Base-by-base conservation (phyloP, 2,329 filamentous ascomycete species). In the Fusarium foetens region DNA sequence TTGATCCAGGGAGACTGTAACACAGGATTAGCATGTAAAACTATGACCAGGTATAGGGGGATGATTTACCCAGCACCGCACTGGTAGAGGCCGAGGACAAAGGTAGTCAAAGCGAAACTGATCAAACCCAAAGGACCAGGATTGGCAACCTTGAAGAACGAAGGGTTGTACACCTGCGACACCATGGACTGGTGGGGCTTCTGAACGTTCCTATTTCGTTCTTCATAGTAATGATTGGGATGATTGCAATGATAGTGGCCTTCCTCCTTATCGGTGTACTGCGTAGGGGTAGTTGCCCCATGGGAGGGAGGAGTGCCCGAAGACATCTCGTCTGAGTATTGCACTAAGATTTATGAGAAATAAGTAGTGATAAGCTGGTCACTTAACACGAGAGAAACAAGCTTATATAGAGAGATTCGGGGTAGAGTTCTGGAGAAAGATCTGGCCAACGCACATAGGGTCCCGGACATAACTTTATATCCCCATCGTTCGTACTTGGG, bases 21-120 rank as follows among this genome's bases (percentile, higher is more conserved):
- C 14, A 12, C 25, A 35, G 5, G 19, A n/a, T 73, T 12, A 69
- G 42, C 14, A 16, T 45, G 6, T 2, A 23, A 11, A 5, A 6
- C 13, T 10, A 21, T 27, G n/a, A 12, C 19, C 6, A 14, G 14
- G 14, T 1, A 21, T 1, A n/a, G 48, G 23, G 21, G n/a, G n/a
- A n/a, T 38, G 17, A 84, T 85, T 72, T 83, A 89, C 88, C 83
- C 83, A 67, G 80, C 83, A 59, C 83, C 83, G 58, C 83, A 84
- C 57, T 84, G 79, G 68, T 84, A 84, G 4, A 87, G 76, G 31
- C 84, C 85, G 39, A 92, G 84, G 19, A 89, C 84, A 76, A 92
- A 91, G 14, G 89, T 91, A 14, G 90, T 91, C 71, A 90, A 77
- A n/a, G 89, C 89, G 80, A 92, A 92, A 81, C 87, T 88, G 55